Percentiles rank a stretch among this genome's conserved stretches.
phyloP scores from a whole-genome alignment of 495 filamentous ascomycete species.

The Penicillium fimorum region DNA sequence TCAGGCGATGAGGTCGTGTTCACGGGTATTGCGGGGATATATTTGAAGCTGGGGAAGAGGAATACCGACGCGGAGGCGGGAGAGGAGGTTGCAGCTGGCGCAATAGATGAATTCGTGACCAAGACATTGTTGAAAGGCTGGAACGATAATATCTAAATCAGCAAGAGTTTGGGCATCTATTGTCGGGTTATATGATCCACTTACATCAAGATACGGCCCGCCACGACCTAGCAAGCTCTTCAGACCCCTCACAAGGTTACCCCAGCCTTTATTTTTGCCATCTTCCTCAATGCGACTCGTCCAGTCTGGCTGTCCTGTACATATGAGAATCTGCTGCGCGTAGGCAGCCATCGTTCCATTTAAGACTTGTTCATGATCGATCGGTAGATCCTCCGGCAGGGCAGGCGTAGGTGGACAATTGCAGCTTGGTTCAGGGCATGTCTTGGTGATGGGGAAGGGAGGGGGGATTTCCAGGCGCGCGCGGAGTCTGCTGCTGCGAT shows the following conservation, averaged over 20 bases:
- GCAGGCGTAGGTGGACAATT: slow-evolving; percentile 62
- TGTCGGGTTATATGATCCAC: slow-evolving; percentile 26
- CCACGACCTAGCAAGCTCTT: slow-evolving; percentile 64
- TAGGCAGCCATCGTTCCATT: slow-evolving; percentile 77
- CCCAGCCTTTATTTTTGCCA: slow-evolving; percentile 36
- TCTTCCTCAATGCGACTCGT: slow-evolving; percentile 67
- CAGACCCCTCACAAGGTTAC: slow-evolving; percentile 67
- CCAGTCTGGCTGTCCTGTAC: slow-evolving; percentile 81
- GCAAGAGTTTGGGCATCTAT: slow-evolving; percentile 1
- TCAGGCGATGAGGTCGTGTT: slow-evolving; percentile 12
- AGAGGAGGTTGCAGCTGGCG: slow-evolving; percentile 40
- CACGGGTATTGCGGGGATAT: slow-evolving; percentile 64
- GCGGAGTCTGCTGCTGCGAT: slow-evolving; percentile 22
- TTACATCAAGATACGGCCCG: slow-evolving; percentile 69
- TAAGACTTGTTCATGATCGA: slow-evolving; percentile 67
- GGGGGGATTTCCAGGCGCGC: slow-evolving; percentile 41
- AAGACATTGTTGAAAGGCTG: slow-evolving; percentile 81
- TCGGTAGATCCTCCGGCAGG: slow-evolving; percentile 67
- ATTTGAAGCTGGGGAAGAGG: slow-evolving; percentile 76
- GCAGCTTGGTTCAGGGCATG: slow-evolving; percentile 72
- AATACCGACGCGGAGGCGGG: slow-evolving; percentile 58
- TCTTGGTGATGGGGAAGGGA: slow-evolving; percentile 49
- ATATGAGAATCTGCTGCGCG: slow-evolving; percentile 76
- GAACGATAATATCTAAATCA: not conserved
- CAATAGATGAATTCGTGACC: slow-evolving; percentile 68